Percentiles rank a stretch among this genome's conserved stretches.
Evolutionary conservation across 345 rosid genomes (phyloP).

Genomic region (Camelina laxa): DNA sequence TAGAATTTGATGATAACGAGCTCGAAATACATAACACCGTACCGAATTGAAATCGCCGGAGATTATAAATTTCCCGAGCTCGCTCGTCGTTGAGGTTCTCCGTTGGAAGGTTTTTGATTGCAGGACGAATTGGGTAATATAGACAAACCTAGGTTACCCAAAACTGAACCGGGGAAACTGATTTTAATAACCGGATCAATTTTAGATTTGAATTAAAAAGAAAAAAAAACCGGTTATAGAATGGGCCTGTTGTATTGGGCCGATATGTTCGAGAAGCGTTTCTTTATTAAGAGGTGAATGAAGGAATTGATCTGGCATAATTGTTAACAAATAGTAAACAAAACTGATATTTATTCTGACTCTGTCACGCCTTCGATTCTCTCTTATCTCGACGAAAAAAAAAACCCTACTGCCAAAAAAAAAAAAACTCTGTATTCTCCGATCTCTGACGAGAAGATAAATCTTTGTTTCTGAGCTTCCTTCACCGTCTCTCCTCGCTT

Average conservation of each 20-base stretch:
- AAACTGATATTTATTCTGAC: background rate
- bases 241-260: conserved; percentile 14
- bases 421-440: background rate
- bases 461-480: conserved; percentile 2
- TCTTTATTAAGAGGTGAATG: background rate
- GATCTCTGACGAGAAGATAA: conserved; percentile 35
- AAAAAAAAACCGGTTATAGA: background rate
- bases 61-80: background rate
- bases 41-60: conserved; percentile 20
- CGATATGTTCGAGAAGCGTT: background rate
- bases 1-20: background rate
- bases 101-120: background rate
- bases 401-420: conserved; percentile 33
- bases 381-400: conserved; percentile 22
- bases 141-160: conserved; percentile 9
- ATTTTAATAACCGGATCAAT: background rate
- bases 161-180: conserved; percentile 6
- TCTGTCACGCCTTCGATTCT: conserved; percentile 35
- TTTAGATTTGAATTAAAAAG: background rate
- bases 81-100: background rate
- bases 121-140: background rate
- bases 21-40: background rate
- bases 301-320: conserved; percentile 23
- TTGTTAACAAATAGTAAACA: conserved; percentile 26
- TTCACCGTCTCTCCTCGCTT: conserved; percentile 30